Evolutionary conservation across 2,329 filamentous ascomycete species (phyloP), one percentile per base, ranked within the genome.

Genomic region (Aspergillus fischeri): DNA sequence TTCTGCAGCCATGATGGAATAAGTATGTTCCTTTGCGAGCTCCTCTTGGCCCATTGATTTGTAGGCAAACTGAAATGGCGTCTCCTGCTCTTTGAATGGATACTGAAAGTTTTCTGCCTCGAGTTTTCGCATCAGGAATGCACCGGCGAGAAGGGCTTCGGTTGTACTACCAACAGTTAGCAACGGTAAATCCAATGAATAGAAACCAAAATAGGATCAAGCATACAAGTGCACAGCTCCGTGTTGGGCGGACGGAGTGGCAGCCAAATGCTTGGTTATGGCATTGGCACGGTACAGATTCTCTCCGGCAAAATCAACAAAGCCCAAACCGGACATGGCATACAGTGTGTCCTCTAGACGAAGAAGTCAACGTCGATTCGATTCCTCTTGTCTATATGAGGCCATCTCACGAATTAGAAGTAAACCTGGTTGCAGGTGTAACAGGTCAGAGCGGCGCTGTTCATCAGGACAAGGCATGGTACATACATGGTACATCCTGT

Each of bases 221-320:
- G 8, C 69, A 55, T 50, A 73, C 72, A 75, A 75, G 53, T 75
- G 73, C 38, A 75, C 52, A 27, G 69, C 72, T 11, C 73, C 73
- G 63, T 75, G 69, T 50, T 70, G 66, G 2, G 73, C 65, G 0
- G 71, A 73, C 0, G 72, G 71, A 57, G 68, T 69, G n/a, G 56
- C 58, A 3, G 66, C 65, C 67, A 75, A 66, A 59, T 74, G 72
- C 27, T 56, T 63, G 4, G 73, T 75, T 41, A 74, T 67, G 20
- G 61, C 63, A 54, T 75, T 75, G 11, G 70, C 66, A 17, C 52
- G 54, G 59, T 68, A 75, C 4, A 64, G 48, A 32, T 68, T 62
- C n/a, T 73, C 70, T 27, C 63, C 63, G 21, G 69, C 63, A 44
- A 68, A 60, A 2, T 75, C 70, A 2, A 75, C 65, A 10, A 75